Evolutionary conservation across 352 stramenopile species (phyloP), one percentile per base, ranked within the genome.

Genomic region (Phytophthora sp.): DNA sequence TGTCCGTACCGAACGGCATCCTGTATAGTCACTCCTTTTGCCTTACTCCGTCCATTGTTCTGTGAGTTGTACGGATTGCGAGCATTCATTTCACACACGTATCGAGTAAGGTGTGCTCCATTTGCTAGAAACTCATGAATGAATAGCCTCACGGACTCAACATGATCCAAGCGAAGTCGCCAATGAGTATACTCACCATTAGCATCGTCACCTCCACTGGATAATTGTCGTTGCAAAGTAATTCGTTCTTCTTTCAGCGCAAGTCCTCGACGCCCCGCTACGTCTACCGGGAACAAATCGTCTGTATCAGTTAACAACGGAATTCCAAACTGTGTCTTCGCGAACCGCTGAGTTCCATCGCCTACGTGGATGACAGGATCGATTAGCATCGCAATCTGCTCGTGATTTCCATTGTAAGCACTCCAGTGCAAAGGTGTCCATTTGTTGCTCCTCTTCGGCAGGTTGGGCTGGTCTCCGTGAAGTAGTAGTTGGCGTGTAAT

Each of bases 381-480:
- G 3, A 94, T 43, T 13, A 92, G 43, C 24, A 92, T 65, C 15
- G 63, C 55, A 18, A 81, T 73, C 50, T 87, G 64, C 34, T 92
- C 83, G 48, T 90, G 77, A 59, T 88, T 87, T 24, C 85, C 85
- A 17, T 91, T 79, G 69, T 88, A 94, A 32, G 82, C 81, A n/a
- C 56, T 68, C 83, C 85, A 92, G 66, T 91, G 83, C 9, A 92
- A 59, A 24, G 83, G 76, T 37, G 83, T 91, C 85, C 85, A 94
- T 34, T 85, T 70, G 54, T 88, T 87, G 20, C 72, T 77, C 26
- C 65, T 71, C 58, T 94, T 94, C 32, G 77, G 68, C 11, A 89
- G 27, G 46, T 94, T 94, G 1, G 78, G 78, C 44, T 91, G 84
- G 56, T 91, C 84, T 23, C 84, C 84, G 27, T 84, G 81, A 15